phyloP scores from a whole-genome alignment of 305 asterid species.

The Solanum hybrid region DNA sequence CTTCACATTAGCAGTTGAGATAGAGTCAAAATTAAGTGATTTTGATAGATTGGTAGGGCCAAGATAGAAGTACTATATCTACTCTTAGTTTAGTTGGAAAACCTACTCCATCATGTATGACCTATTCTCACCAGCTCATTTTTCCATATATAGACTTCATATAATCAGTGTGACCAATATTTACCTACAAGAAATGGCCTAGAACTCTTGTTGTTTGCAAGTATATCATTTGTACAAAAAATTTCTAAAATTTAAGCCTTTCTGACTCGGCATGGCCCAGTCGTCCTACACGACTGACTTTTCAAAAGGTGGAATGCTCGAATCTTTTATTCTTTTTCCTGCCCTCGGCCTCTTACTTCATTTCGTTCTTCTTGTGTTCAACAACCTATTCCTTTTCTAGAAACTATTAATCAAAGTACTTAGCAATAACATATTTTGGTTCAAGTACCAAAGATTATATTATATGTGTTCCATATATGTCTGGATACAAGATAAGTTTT shows the following conservation, averaged over 20 bases:
- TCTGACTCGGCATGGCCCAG: accelerated
- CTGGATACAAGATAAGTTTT: accelerated
- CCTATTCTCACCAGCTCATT: conserved; percentile 15
- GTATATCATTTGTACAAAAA: neutral
- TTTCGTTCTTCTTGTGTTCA: neutral
- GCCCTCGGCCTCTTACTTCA: neutral
- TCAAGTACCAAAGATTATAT: neutral
- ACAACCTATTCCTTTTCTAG: neutral
- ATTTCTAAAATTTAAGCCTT: neutral
- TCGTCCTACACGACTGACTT: neutral
- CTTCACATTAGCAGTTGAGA: neutral
- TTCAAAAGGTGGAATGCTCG: neutral
- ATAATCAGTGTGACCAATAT: neutral
- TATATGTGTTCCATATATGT: neutral
- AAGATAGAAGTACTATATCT: neutral
- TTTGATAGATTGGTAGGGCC: neutral
- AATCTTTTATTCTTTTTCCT: neutral
- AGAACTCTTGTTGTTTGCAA: neutral
- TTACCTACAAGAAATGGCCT: neutral
- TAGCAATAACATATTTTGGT: neutral
- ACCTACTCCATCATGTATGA: conserved; percentile 31
- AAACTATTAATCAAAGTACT: neutral
- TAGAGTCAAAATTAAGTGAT: neutral
- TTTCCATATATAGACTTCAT: neutral
- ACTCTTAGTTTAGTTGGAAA: conserved; percentile 19